A percentile compares a stretch with the other conserved stretches of the same genome.
Conservation (phyloP, 2,329 filamentous ascomycete genomes). For the Teratosphaeria zuluensis region DNA sequence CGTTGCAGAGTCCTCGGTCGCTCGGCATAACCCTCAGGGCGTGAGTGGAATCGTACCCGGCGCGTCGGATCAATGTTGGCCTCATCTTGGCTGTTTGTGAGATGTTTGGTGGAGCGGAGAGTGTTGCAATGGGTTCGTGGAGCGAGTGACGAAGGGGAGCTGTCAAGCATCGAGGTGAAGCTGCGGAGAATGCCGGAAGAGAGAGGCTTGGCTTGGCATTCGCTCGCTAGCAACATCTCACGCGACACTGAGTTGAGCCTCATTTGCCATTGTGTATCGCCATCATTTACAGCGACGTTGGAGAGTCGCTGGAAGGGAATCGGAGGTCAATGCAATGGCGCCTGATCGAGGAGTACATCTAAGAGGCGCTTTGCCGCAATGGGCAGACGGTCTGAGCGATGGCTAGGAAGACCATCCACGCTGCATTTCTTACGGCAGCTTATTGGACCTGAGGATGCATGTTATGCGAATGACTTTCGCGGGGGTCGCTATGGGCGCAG, state of each 20-base stretch:
- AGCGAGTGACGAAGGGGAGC: neutral
- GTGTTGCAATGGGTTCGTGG: neutral
- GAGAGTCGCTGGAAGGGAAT: neutral
- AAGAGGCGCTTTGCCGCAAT: constrained; percentile 25
- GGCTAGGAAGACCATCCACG: constrained; percentile 36
- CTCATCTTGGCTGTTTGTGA: constrained; percentile 13
- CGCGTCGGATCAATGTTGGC: constrained; percentile 31
- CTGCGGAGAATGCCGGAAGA: constrained; percentile 1
- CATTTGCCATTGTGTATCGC: neutral
- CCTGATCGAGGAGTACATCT: constrained; percentile 18
- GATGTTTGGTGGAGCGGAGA: neutral
- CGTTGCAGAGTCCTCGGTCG: no score
- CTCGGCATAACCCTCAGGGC: neutral
- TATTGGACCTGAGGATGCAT: constrained; percentile 4
- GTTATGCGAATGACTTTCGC: neutral
- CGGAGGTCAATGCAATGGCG: constrained; percentile 22
- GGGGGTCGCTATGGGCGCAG: neutral
- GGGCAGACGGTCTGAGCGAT: constrained; percentile 35
- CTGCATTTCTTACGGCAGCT: constrained; percentile 29
- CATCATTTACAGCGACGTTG: neutral
- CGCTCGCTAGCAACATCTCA: neutral
- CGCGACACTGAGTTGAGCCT: neutral
- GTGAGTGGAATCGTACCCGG: constrained; percentile 27
- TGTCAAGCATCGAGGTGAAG: neutral
- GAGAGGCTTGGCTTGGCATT: constrained; percentile 1